Percentiles rank a stretch among this genome's conserved stretches.
These are phyloP conservation scores for Phalaenopsis aphrodite DNA, from an alignment of 106 monocot genomes.

Conservation along the genomic window DNA sequence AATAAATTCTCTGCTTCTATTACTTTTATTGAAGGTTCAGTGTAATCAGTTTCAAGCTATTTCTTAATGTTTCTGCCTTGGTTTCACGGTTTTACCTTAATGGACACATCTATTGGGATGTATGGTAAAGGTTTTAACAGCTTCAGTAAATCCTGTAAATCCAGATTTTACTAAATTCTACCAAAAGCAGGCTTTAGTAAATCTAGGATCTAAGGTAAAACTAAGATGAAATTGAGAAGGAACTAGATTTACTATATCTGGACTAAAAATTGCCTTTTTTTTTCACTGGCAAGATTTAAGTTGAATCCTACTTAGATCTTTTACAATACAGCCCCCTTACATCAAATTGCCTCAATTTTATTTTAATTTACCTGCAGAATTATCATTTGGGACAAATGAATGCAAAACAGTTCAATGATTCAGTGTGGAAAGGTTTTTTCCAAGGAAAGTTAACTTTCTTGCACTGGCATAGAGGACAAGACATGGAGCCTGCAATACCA, in stretches of 20 bases:
- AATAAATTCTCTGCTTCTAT: neutral
- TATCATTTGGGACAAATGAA: slow-evolving; percentile 73
- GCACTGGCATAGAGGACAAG: slow-evolving; percentile 76
- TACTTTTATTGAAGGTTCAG: neutral
- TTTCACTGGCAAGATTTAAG: too few species aligned
- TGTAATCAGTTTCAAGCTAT: neutral
- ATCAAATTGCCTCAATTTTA: neutral
- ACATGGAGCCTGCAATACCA: slow-evolving; percentile 62
- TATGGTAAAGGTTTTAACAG: too few species aligned
- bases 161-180: too few species aligned
- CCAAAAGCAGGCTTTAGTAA: too few species aligned
- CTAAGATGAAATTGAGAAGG: too few species aligned
- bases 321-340: neutral
- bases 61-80: neutral
- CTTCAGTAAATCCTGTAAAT: too few species aligned
- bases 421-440: slow-evolving; percentile 75
- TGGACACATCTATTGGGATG: neutral
- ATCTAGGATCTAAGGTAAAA: too few species aligned
- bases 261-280: too few species aligned
- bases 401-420: slow-evolving; percentile 58
- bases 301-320: too few species aligned
- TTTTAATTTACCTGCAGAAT: slow-evolving; percentile 38
- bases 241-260: too few species aligned
- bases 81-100: neutral
- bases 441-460: slow-evolving; percentile 83